Evolutionary conservation across 805 yeast species (phyloP), one percentile per base, ranked within the genome.

Genomic region (Metschnikowia arizonensis): DNA sequence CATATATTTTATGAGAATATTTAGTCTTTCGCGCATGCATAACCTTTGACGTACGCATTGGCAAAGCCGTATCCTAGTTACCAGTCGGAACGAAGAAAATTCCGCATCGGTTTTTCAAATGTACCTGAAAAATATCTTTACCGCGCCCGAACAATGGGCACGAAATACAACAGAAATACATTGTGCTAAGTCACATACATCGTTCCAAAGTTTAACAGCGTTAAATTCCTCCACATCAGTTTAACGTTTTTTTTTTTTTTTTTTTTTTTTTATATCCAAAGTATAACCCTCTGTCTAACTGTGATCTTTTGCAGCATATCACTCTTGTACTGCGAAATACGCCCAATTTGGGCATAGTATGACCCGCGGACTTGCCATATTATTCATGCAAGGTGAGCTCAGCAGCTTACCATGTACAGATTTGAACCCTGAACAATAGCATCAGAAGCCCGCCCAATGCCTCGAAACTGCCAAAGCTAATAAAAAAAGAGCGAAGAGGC

Each of bases 321-420:
- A 14, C 29, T n/a, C 11, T 4, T 24, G 10, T 24, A 7, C 36
- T 8, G 38, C 38, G 38, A 23, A n/a, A 24, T 14, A 23, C 29
- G 29, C 38, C 38, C 38, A 24, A 34, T 34, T 15, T 23, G 29
- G 38, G 29, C 29, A 34, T 34, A 34, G 19, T 34, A 34, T 34
- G 38, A 23, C 38, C 14, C 29, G 38, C 38, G 28, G 38, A 23
- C 37, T n/a, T 23, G 38, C 29, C 14, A 34, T 28, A 34, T 34
- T 34, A 19, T 34, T 34, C 19, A 34, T 34, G 38, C 38, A 34
- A 23, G 38, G 38, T 34, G 38, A 34, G 29, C 38, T 23, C 38
- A 34, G 23, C 38, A 34, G 29, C 28, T 8, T 21, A n/a, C 11
- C 15, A 19, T 33, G 19, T 34, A 34, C 26, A 34, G 29, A 23